Conservation (phyloP, 192 early-diverging fungal genomes). For the Cladochytrium replicatum region DNA sequence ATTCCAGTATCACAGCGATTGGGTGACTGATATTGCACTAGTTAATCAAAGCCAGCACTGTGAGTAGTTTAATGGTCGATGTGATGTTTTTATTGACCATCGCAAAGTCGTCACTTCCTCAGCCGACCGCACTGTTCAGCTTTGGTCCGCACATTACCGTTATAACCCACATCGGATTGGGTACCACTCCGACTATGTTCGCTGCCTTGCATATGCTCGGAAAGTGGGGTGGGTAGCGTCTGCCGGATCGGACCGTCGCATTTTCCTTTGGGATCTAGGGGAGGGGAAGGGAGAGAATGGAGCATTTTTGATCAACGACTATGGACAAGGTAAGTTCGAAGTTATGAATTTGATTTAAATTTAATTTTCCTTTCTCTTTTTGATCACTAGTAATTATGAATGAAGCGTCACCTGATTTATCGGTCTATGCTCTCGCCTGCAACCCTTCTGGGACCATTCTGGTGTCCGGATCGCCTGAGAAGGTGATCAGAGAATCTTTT, state of each 20-base stretch:
- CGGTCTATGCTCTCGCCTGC: conserved; percentile 80
- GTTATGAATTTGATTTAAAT: conserved; percentile 9
- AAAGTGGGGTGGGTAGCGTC: conserved; percentile 70
- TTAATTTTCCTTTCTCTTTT: conserved; percentile 1
- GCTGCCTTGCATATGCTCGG: conserved; percentile 70
- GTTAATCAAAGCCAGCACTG: conserved; percentile 52
- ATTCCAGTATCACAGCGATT: conserved; percentile 81
- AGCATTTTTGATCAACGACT: not conserved
- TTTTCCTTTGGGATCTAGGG: conserved; percentile 85
- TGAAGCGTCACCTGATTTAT: conserved; percentile 51
- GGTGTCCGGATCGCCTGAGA: conserved; percentile 89
- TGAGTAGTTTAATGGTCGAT: conserved; percentile 24
- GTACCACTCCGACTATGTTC: conserved; percentile 86
- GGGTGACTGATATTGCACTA: conserved; percentile 90
- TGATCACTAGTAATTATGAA: conserved; percentile 10
- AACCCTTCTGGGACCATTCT: conserved; percentile 69
- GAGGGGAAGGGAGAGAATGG: conserved; percentile 28
- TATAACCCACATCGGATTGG: conserved; percentile 51
- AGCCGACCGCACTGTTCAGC: conserved; percentile 77
- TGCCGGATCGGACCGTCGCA: conserved; percentile 80
- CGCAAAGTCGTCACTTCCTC: conserved; percentile 72
- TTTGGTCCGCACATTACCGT: conserved; percentile 45
- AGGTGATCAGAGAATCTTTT: conserved; percentile 19
- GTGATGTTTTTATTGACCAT: conserved; percentile 5
- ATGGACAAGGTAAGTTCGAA: no score